phyloP scores from a whole-genome alignment of 1,139 yeast genomes.

The Suhomyces bolitotheri region DNA sequence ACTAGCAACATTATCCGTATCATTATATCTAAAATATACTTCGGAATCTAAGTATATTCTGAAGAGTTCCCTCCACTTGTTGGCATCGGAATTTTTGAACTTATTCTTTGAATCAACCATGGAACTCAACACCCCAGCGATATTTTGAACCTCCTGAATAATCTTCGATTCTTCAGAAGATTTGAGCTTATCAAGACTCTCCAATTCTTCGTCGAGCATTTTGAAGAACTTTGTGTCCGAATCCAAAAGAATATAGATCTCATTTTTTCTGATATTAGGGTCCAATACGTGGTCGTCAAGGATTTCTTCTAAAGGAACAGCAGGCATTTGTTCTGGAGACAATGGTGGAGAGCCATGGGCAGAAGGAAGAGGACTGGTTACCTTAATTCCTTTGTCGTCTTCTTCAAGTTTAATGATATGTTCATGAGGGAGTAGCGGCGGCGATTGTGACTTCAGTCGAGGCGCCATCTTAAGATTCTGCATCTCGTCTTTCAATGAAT shows the following conservation, averaged over 20 bases:
- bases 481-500: background rate
- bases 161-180: constrained; percentile 46
- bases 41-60: constrained; percentile 65
- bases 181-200: constrained; percentile 49
- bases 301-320: constrained; percentile 8
- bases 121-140: constrained; percentile 41
- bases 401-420: constrained; percentile 24
- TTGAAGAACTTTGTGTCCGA: constrained; percentile 55
- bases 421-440: constrained; percentile 11
- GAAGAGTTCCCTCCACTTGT: constrained; percentile 72
- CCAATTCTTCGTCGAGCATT: constrained; percentile 58
- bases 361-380: constrained; percentile 21
- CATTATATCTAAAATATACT: constrained; percentile 61
- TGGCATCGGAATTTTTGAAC: constrained; percentile 53
- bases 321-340: constrained; percentile 16
- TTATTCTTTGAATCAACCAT: constrained; percentile 40
- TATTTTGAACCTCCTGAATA: constrained; percentile 41
- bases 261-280: constrained; percentile 20
- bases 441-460: constrained; percentile 4
- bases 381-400: constrained; percentile 20
- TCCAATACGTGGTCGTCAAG: constrained; percentile 2
- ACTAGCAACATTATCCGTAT: constrained; percentile 40
- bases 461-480: background rate
- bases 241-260: constrained; percentile 40
- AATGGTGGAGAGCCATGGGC: constrained; percentile 12